Percentiles rank a stretch among this genome's conserved stretches.
Evolutionary conservation across 176 grass and related monocot species (phyloP).

Genomic region (sorghum (Sorghum bicolor)): DNA sequence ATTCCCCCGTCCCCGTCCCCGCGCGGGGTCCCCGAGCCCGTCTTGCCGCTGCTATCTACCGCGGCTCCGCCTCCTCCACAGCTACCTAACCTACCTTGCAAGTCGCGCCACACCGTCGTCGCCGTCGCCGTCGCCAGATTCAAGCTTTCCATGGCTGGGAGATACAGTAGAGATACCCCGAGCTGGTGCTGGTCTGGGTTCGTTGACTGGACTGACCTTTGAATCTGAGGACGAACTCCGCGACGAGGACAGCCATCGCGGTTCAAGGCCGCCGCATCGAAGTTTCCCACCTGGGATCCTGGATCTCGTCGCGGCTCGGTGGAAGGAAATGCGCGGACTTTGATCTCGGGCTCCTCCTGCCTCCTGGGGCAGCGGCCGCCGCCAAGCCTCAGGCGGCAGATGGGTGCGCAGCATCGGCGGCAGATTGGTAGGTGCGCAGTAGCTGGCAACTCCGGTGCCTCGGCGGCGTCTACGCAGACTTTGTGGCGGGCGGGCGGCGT

Average conservation of each 20-base stretch:
- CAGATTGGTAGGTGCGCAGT: too few relatives aligned
- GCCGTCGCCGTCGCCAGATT: not conserved
- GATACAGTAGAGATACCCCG: not conserved
- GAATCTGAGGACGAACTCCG: not conserved
- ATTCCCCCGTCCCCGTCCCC: too few relatives aligned
- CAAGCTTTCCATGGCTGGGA: not conserved
- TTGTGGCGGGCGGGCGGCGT: too few relatives aligned
- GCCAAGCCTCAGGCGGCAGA: not conserved
- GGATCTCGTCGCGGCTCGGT: not conserved
- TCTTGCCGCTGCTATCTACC: too few relatives aligned
- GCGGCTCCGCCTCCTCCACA: too few relatives aligned
- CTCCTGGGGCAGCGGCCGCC: not conserved
- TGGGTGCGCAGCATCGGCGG: not conserved
- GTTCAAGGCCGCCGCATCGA: too few relatives aligned
- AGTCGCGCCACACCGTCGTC: too few relatives aligned
- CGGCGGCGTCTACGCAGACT: too few relatives aligned
- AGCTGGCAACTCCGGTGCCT: not conserved
- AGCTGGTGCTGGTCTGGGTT: too few relatives aligned
- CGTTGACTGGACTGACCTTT: not conserved
- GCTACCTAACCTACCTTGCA: too few relatives aligned
- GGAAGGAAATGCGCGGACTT: not conserved
- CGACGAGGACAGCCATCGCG: not conserved
- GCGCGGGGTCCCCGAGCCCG: too few relatives aligned
- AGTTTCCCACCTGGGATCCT: not conserved
- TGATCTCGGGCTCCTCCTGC: not conserved